phyloP scores from a whole-genome alignment of 2,329 filamentous ascomycete species.

The Cladosporium sp. region DNA sequence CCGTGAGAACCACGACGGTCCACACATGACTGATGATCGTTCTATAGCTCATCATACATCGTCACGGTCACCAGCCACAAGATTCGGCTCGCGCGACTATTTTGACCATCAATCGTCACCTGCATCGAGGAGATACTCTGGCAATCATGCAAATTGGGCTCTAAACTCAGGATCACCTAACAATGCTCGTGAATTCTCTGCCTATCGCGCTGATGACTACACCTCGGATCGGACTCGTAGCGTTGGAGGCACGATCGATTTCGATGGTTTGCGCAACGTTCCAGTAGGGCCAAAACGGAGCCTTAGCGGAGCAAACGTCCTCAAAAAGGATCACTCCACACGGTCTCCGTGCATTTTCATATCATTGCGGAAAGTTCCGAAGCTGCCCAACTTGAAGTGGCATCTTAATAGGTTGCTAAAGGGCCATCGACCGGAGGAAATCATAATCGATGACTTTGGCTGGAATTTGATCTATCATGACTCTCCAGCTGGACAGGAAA shows the following conservation, averaged over 20 bases:
- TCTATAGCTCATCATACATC: background rate
- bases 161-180: background rate
- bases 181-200: background rate
- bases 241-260: constrained; percentile 8
- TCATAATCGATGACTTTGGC: constrained; percentile 21
- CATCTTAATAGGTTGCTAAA: constrained; percentile 19
- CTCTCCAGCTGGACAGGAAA: background rate
- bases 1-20: background rate
- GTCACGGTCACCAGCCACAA: background rate
- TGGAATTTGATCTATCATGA: constrained; percentile 24
- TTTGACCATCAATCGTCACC: background rate
- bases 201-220: background rate
- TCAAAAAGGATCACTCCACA: background rate
- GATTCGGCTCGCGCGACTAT: background rate
- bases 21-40: background rate
- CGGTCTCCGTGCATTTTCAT: constrained; percentile 26
- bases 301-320: no score
- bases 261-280: constrained; percentile 19
- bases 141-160: background rate
- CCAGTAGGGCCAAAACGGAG: constrained; percentile 18
- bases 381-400: constrained; percentile 1
- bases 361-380: constrained; percentile 17
- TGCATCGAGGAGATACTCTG: background rate
- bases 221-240: background rate
- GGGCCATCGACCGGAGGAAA: background rate